These are phyloP conservation scores for Nakaseomyces bracarensis DNA, from an alignment of 1,139 yeast species.

Conservation along the genomic window DNA sequence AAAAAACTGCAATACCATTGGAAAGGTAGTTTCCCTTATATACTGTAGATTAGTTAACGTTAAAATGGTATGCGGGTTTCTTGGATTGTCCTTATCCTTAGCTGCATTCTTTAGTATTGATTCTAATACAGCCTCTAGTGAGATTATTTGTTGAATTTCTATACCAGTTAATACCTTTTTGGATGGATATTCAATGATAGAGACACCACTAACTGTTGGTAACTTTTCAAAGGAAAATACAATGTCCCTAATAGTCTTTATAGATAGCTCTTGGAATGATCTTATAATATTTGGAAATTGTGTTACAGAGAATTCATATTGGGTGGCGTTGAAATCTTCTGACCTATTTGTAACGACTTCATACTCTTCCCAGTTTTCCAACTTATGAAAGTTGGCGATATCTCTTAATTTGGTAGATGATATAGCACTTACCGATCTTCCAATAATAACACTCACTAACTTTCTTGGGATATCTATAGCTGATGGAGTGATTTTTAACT, in stretches of 20 bases:
- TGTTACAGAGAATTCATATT: constrained; percentile 38
- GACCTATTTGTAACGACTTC: constrained; percentile 16
- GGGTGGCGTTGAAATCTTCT: constrained; percentile 14
- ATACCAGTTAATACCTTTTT: constrained; percentile 38
- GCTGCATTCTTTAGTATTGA: constrained; percentile 41
- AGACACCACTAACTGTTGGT: constrained; percentile 35
- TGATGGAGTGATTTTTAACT: constrained; percentile 36
- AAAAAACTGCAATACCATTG: constrained; percentile 40
- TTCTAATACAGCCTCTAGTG: constrained; percentile 44
- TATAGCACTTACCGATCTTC: constrained; percentile 40
- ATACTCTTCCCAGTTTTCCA: constrained; percentile 39
- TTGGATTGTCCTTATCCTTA: constrained; percentile 33
- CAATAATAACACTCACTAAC: constrained; percentile 35
- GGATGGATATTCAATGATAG: constrained; percentile 37
- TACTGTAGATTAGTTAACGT: constrained; percentile 47
- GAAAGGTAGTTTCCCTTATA: constrained; percentile 39
- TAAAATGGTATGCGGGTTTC: constrained; percentile 35
- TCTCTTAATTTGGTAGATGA: constrained; percentile 46
- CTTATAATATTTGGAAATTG: constrained; percentile 40
- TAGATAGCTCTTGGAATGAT: constrained; percentile 36
- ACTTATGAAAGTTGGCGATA: constrained; percentile 35
- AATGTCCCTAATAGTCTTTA: constrained; percentile 33
- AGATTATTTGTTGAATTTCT: constrained; percentile 43
- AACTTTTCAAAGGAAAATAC: constrained; percentile 31
- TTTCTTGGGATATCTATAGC: constrained; percentile 35